These are phyloP conservation scores for Royoungia palumana DNA, from an alignment of 768 basidiomycete species.

Conservation along the genomic window DNA sequence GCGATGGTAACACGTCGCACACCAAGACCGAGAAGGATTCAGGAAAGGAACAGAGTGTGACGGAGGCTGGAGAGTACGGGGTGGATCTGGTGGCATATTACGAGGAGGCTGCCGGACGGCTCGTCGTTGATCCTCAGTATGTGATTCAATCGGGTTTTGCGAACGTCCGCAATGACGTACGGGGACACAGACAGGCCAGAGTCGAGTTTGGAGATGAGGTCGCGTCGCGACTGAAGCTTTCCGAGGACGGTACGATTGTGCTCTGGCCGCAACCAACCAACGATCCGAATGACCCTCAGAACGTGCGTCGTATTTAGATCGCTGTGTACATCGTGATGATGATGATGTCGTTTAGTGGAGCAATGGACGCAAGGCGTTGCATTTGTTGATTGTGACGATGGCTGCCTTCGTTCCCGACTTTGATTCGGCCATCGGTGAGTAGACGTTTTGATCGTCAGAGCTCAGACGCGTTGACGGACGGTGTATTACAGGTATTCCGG, in stretches of 20 bases:
- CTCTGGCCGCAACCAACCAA: constrained; percentile 56
- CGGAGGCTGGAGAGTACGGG: background rate
- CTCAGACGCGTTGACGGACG: background rate
- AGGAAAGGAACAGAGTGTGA: background rate
- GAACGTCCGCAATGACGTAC: background rate
- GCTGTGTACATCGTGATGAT: background rate
- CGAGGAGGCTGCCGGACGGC: constrained; percentile 52
- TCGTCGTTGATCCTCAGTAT: constrained; percentile 61
- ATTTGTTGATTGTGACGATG: constrained; percentile 47
- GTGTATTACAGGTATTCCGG: constrained; percentile 42
- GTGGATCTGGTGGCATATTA: constrained; percentile 44
- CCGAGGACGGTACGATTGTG: constrained; percentile 42
- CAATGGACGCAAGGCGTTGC: constrained; percentile 41
- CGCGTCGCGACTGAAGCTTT: constrained; percentile 45
- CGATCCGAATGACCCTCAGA: constrained; percentile 51
- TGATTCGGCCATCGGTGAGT: constrained; percentile 47
- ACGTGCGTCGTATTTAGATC: constrained; percentile 33
- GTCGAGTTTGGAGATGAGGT: constrained; percentile 48
- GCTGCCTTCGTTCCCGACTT: constrained; percentile 56
- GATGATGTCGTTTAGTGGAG: constrained; percentile 38
- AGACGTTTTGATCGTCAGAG: background rate
- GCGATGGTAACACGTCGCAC: too few species aligned
- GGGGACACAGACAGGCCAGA: constrained; percentile 39
- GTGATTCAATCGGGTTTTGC: constrained; percentile 16
- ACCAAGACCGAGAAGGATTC: background rate